phyloP scores from a whole-genome alignment of 148 eudicot genomes.

The Tetragonia tetragonoides region DNA sequence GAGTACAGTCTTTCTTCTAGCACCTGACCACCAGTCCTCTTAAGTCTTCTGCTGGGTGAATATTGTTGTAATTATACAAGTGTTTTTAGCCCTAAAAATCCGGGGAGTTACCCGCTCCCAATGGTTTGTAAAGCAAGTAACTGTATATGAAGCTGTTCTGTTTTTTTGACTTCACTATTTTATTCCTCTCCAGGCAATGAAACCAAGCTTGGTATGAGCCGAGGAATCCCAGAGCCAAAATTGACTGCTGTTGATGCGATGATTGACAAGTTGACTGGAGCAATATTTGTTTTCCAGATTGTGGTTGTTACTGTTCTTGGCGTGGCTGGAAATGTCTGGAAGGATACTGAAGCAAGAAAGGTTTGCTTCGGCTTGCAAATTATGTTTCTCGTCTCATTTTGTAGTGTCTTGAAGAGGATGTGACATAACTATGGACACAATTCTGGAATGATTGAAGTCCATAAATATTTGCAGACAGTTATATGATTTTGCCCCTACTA shows the following conservation, averaged over 20 bases:
- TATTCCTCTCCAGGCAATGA: slow-evolving; percentile 65
- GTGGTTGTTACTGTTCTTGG: slow-evolving; percentile 94
- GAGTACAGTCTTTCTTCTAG: too few species aligned
- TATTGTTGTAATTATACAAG: too few species aligned
- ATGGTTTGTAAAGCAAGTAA: background rate
- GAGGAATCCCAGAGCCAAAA: slow-evolving; percentile 95
- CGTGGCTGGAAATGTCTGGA: slow-evolving; percentile 96
- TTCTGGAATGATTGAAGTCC: background rate
- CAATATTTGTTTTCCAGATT: slow-evolving; percentile 93
- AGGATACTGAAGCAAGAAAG: slow-evolving; percentile 95
- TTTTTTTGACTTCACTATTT: background rate
- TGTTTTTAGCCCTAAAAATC: too few species aligned
- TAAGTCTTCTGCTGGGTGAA: too few species aligned
- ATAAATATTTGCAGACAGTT: background rate
- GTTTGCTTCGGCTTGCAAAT: slow-evolving; percentile 39
- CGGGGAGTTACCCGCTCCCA: background rate
- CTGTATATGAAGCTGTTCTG: background rate
- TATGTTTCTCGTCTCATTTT: background rate
- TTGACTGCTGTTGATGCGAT: slow-evolving; percentile 96
- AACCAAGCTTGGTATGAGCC: slow-evolving; percentile 98
- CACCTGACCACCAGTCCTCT: too few species aligned
- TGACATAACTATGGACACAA: background rate
- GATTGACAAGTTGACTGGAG: slow-evolving; percentile 99
- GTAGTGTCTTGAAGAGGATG: background rate
- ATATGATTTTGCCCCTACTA: background rate